Evolutionary conservation across 2,329 filamentous ascomycete genomes (phyloP), one percentile per base, ranked within the genome.

Genomic region (Diaporthe sp.): DNA sequence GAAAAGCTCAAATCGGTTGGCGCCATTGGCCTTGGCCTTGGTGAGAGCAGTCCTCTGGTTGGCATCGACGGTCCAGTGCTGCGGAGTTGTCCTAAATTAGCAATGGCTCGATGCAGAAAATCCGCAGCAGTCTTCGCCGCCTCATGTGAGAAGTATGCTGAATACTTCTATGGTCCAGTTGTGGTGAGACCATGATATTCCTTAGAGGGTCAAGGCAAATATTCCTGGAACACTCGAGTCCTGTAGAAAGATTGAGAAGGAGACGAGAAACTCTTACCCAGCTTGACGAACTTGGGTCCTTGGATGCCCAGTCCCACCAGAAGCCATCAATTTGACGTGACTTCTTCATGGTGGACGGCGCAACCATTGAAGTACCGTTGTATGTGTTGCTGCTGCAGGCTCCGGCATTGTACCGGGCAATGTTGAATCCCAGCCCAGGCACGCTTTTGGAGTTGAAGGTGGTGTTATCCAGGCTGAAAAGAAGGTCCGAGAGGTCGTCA

Each of bases 401-500:
- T 10, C 85, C 85, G 19, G 83, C 84, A 76, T 86, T 86, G 78
- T 86, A 85, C 6, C 85, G 82, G 3, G 80, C 84, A 69, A 86
- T 86, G 74, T 82, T 86, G 77, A 86, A 78, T 5, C 84, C 84
- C 6, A 86, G 80, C 0, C 85, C 85, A 0, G 84, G 85, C 0
- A 86, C 68, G 22, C 72, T 77, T 4, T 78, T 64, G n/a, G 80
- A 81, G 42, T 79, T 78, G 69, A 82, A 81, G 0, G 74, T 77
- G 0, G 79, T 82, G 13, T 78, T 76, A 22, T 82, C 78, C n/a
- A 80, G 79, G 8, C 80, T 82, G 78, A 86, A 86, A 76, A 86
- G 85, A 67, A 84, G 80, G 71, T 83, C 78, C 66, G 84, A 83
- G 13, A 86, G 81, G 77, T 86, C 84, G 42, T 85, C 82, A 54